Base-by-base conservation (phyloP, 2,329 filamentous ascomycete genomes). In the Talaromyces sp. region DNA sequence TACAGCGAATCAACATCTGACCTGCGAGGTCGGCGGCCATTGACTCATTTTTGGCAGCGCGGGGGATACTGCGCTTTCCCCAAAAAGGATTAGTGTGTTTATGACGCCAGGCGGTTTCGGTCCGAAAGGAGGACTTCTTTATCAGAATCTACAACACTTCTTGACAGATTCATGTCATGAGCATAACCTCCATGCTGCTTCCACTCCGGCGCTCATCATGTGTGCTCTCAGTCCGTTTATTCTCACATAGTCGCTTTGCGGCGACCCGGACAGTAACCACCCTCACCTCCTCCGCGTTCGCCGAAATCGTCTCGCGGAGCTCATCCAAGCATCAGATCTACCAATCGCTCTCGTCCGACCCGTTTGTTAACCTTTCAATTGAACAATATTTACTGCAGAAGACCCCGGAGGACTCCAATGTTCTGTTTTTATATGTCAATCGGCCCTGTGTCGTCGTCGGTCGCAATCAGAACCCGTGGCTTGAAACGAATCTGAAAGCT, bases 391-490 rank as follows among this genome's bases (percentile, higher is more conserved):
- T 99, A 31, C 83, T 97, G 7, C 85, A 89, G 66, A 84, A 85
- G 56, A 87, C 88, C 0, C 83, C 86, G 1, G 78, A 84, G 6
- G 83, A 88, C 60, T 91, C 91, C 11, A 87, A 83, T 13, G 75
- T 97, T 53, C 83, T 97, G 1, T 89, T 97, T 58, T 82, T 97
- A 53, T 99, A 97, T 77, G 83, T 85, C 66, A 97, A 99, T 75
- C 76, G 84, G 37, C 91, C 93, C 0, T 91, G 89, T 70, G 82
- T 99, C 60, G 87, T 99, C 69, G 87, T 99, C 64, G 94, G 94
- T 43, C 86, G 94, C 60, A 99, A 99, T 72, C 94, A 99, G 77
- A 99, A 99, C 72, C 94, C 94, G 56, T 99, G 93, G 94, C 81
- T 90, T 8, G 94, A 99, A 77, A 86, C 90, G 61, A 89, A 96